Percentiles rank a stretch among this genome's conserved stretches.
These are phyloP conservation scores for Mucor lusitanicus DNA, from an alignment of 371 early-diverging fungal genomes.

Conservation along the genomic window DNA sequence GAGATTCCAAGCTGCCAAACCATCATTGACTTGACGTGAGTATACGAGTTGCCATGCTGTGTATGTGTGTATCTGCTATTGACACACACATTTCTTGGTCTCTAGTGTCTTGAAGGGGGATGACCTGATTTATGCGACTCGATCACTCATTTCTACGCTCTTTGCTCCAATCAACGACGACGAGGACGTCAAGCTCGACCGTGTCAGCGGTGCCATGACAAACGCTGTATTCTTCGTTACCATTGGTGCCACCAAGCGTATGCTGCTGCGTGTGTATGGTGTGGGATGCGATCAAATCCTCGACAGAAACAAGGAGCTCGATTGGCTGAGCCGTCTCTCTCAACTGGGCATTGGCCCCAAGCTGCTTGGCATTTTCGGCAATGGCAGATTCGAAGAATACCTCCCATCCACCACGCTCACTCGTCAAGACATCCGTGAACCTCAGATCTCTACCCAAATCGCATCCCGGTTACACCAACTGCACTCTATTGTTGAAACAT, in stretches of 20 bases:
- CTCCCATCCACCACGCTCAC: constrained; percentile 77
- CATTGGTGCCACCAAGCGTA: constrained; percentile 38
- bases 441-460: constrained; percentile 68
- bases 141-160: constrained; percentile 13
- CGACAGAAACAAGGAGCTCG: constrained; percentile 76
- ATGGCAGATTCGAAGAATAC: constrained; percentile 89
- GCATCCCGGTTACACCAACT: constrained; percentile 74
- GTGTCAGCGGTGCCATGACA: constrained; percentile 87
- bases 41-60: background rate
- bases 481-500: constrained; percentile 72
- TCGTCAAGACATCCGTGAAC: constrained; percentile 66
- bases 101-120: constrained; percentile 34
- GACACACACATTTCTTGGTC: background rate
- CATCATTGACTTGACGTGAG: constrained; percentile 35
- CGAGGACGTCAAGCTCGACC: constrained; percentile 43
- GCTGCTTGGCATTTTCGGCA: constrained; percentile 82
- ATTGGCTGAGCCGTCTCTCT: constrained; percentile 75
- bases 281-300: constrained; percentile 77
- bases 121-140: constrained; percentile 24
- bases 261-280: constrained; percentile 79
- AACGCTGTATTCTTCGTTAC: constrained; percentile 82
- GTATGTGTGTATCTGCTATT: background rate
- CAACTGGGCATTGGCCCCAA: constrained; percentile 75
- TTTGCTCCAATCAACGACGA: constrained; percentile 37
- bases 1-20: constrained; percentile 29